Conservation (phyloP, 306 rosid genomes). For the Geum urbanum region DNA sequence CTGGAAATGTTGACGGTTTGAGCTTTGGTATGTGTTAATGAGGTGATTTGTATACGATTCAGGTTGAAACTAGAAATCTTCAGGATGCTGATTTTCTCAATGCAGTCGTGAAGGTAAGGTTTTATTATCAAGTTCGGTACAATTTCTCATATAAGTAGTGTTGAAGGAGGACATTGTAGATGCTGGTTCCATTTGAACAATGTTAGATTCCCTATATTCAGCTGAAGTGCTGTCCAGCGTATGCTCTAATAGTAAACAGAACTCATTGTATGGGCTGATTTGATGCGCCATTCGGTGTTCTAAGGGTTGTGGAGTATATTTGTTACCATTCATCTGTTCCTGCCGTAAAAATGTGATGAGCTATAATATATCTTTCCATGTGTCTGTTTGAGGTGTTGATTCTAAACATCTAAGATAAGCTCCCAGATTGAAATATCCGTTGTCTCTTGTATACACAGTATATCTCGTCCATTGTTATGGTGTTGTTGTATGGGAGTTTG, state of each 20-base stretch:
- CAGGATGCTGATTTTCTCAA: slow-evolving; percentile 73
- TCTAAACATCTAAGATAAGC: neutral
- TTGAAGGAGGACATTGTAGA: neutral
- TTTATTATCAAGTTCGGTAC: neutral
- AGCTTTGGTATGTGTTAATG: neutral
- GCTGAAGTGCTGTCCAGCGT: too few relatives aligned
- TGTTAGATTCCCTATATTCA: neutral
- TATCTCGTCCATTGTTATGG: too few relatives aligned
- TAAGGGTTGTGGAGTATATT: neutral
- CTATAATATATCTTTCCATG: neutral
- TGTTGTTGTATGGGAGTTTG: neutral
- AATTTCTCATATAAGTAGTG: neutral
- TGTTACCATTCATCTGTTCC: neutral
- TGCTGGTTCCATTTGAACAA: neutral
- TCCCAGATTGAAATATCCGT: neutral
- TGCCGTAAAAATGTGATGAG: too few relatives aligned
- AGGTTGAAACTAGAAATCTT: slow-evolving; percentile 63
- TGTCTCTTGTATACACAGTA: neutral
- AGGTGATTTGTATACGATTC: slow-evolving; percentile 30
- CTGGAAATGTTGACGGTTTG: neutral
- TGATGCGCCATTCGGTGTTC: too few relatives aligned
- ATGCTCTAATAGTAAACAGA: neutral
- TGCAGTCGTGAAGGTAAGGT: slow-evolving; percentile 90
- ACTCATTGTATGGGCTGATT: neutral
- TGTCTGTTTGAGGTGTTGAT: neutral